phyloP scores from a whole-genome alignment of 2,329 filamentous ascomycete genomes.

The Ascochyta viciae-villosae region DNA sequence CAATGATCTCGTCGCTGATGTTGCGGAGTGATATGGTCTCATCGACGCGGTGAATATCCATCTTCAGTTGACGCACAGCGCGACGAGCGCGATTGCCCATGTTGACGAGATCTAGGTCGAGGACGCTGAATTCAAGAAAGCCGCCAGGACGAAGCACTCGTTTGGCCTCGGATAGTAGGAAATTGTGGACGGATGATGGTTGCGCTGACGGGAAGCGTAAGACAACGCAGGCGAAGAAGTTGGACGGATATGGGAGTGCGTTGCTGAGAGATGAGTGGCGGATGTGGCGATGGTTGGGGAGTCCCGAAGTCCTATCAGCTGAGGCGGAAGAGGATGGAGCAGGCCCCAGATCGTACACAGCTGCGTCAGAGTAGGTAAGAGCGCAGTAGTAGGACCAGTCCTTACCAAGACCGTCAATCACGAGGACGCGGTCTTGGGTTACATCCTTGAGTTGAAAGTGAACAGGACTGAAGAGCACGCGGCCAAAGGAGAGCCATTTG shows the following conservation, averaged over 20 bases:
- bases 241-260: constrained; percentile 76
- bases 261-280: constrained; percentile 68
- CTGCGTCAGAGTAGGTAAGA: constrained; percentile 76
- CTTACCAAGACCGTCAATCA: constrained; percentile 85
- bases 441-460: constrained; percentile 71
- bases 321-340: constrained; percentile 32
- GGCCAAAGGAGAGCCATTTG: constrained; percentile 86
- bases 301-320: constrained; percentile 45
- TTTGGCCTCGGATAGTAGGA: constrained; percentile 76
- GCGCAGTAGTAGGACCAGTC: constrained; percentile 90
- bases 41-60: constrained; percentile 68
- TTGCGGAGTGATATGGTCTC: constrained; percentile 66
- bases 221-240: constrained; percentile 78
- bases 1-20: constrained; percentile 64
- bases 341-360: constrained; percentile 73
- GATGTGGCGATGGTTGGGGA: constrained; percentile 76
- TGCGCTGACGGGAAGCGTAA: constrained; percentile 77
- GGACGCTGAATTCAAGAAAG: constrained; percentile 77
- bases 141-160: constrained; percentile 80
- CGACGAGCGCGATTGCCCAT: constrained; percentile 77
- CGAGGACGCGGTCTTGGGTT: constrained; percentile 70
- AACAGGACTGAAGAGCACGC: constrained; percentile 81
- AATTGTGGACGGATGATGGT: constrained; percentile 72
- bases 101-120: constrained; percentile 82
- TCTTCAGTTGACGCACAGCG: constrained; percentile 74